Evolutionary conservation across 257 asterid species (phyloP), one percentile per base, ranked within the genome.

Genomic region (Nicotiana tabacum): DNA sequence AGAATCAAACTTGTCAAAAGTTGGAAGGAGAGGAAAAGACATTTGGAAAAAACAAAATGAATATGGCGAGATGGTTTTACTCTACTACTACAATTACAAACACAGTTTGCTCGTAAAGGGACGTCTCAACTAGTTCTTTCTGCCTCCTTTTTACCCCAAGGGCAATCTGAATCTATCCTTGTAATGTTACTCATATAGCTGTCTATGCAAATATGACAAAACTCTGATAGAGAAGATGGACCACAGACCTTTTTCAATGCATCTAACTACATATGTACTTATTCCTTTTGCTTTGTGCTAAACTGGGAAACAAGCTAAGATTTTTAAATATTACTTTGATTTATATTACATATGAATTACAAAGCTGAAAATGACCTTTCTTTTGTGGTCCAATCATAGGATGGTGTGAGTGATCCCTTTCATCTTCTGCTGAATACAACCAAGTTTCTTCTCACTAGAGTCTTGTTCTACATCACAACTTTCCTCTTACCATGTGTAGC

Each of bases 71-170:
- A 64, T 69, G 61, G 64, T 48, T 81, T 78, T 6, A 77, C 82
- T 83, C 76, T 9, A 77, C 82, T 83, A 74, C 21, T 21, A 21
- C 69, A 88, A 81, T 55, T 5, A 15, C 30, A 87, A 51, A 77
- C 1, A 82, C 18, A 12, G 61, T 84, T 39, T 77, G 82, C 83
- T 84, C 29, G 77, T 21, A 66, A 84, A 85, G 78, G 60, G 93
- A 90, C 91, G 48, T 83, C 37, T 87, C 90, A 60, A 51, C 12
- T 80, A 85, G 58, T 84, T 74, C 83, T 57, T 57, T 77, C 80
- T 85, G 86, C 65, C 77, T 77, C 76, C 82, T 81, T 10, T 10
- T 3, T 37, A 8, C 27, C 66, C 6, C 3, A 3, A 16, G 37
- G 55, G n/a, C 21, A 70, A 72, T 72, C 13, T 51, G 4, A 51